Conservation (phyloP, 805 yeast species). For the Kurtzmaniella cleridarum region DNA sequence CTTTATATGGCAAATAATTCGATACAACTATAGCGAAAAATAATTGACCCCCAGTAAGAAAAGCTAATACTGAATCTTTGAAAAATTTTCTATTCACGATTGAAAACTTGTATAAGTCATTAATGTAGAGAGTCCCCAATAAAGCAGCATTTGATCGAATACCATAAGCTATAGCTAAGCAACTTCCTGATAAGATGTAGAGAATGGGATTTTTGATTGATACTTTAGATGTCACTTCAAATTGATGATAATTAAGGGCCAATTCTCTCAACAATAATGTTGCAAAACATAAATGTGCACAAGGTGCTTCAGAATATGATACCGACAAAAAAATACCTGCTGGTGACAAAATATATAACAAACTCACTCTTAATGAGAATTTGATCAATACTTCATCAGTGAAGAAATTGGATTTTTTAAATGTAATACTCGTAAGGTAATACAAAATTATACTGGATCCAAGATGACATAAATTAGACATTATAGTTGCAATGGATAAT, state of each 20-base stretch:
- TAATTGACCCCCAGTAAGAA: constrained; percentile 55
- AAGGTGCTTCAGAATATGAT: constrained; percentile 72
- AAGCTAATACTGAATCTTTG: constrained; percentile 20
- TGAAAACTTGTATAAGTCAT: constrained; percentile 41
- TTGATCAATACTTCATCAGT: constrained; percentile 15
- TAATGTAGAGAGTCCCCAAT: constrained; percentile 61
- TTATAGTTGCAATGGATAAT: constrained; percentile 40
- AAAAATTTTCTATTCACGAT: constrained; percentile 3
- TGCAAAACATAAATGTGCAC: constrained; percentile 53
- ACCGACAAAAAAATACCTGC: constrained; percentile 75
- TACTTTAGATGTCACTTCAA: constrained; percentile 9
- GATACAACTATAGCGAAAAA: constrained; percentile 40
- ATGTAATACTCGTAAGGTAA: constrained; percentile 37
- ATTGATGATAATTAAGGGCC: constrained; percentile 17
- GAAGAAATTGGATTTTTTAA: constrained; percentile 16
- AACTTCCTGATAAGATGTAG: constrained; percentile 46
- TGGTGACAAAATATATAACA: constrained; percentile 58
- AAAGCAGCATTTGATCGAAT: constrained; percentile 75
- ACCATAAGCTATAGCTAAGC: constrained; percentile 53
- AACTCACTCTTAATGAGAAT: constrained; percentile 27
- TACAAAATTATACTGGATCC: constrained; percentile 45
- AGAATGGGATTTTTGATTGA: constrained; percentile 16
- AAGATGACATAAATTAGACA: constrained; percentile 52
- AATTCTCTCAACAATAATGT: constrained; percentile 51
- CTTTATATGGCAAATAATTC: constrained; percentile 48